Percentiles rank a stretch among this genome's conserved stretches.
These are phyloP conservation scores for Darksidea phi DNA, from an alignment of 495 filamentous ascomycete genomes.

Conservation along the genomic window DNA sequence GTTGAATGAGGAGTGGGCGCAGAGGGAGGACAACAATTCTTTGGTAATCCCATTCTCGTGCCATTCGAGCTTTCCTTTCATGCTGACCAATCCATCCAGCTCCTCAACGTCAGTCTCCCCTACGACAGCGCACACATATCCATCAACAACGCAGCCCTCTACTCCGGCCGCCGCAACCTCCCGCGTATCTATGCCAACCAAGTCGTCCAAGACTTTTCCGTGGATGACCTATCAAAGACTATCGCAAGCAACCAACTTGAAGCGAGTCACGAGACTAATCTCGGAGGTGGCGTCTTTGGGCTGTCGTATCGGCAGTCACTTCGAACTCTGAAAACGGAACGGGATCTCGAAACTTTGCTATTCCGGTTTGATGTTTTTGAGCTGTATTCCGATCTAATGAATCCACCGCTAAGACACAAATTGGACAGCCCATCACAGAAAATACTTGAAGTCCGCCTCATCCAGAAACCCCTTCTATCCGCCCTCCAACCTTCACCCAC, in stretches of 20 bases:
- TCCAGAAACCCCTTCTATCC: conserved; percentile 14
- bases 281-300: conserved; percentile 16
- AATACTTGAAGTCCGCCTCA: conserved; percentile 16
- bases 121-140: conserved; percentile 1
- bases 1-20: conserved; percentile 14
- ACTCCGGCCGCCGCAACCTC: not conserved
- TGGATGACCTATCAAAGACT: not conserved
- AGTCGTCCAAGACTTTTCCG: conserved; percentile 18
- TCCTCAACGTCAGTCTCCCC: conserved; percentile 22
- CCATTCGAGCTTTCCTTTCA: not conserved
- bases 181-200: conserved; percentile 24
- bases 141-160: conserved; percentile 14
- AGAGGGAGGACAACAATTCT: conserved; percentile 21
- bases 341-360: conserved; percentile 1
- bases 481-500: conserved; percentile 6
- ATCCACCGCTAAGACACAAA: not conserved
- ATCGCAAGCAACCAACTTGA: conserved; percentile 11
- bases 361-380: conserved; percentile 25
- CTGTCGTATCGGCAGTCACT: conserved; percentile 32
- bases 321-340: not conserved
- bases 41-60: conserved; percentile 1
- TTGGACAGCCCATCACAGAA: conserved; percentile 3
- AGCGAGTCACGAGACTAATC: conserved; percentile 21
- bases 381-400: conserved; percentile 2
- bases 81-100: not conserved